phyloP scores from a whole-genome alignment of 2,329 filamentous ascomycete genomes.

The Penicillium decumbens region DNA sequence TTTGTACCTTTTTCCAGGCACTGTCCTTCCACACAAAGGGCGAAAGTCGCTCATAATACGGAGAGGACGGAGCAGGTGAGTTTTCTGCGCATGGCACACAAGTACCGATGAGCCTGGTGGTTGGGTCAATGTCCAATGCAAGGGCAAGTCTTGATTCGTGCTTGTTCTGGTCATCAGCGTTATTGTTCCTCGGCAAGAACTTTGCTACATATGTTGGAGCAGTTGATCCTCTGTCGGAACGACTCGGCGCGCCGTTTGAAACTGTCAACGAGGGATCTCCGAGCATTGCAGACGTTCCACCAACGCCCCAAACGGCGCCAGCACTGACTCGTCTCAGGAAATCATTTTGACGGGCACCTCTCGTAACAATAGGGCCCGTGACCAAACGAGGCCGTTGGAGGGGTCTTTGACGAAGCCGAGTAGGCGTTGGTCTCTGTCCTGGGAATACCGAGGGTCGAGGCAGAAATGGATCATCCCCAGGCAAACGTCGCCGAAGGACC shows the following conservation, averaged over 20 bases:
- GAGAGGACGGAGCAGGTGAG: slow-evolving; percentile 24
- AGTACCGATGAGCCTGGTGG: slow-evolving; percentile 61
- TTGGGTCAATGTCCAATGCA: slow-evolving; percentile 73
- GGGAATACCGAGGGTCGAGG: slow-evolving; percentile 23
- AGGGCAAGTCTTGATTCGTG: slow-evolving; percentile 72
- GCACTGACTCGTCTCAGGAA: slow-evolving; percentile 54
- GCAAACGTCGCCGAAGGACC: slow-evolving; percentile 42
- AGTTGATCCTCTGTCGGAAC: slow-evolving; percentile 66
- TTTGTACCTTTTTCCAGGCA: slow-evolving; percentile 35
- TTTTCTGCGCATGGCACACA: slow-evolving; percentile 21
- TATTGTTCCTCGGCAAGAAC: slow-evolving; percentile 50
- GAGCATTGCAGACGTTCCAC: slow-evolving; percentile 59
- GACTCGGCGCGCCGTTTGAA: slow-evolving; percentile 59
- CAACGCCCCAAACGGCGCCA: slow-evolving; percentile 72
- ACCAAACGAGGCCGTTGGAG: slow-evolving; percentile 36
- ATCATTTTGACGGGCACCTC: slow-evolving; percentile 12
- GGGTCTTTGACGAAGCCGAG: slow-evolving; percentile 18
- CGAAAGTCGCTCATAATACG: slow-evolving; percentile 28
- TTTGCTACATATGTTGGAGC: slow-evolving; percentile 60
- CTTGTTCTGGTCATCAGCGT: slow-evolving; percentile 60
- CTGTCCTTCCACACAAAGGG: slow-evolving; percentile 40
- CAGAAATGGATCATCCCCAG: slow-evolving; percentile 52
- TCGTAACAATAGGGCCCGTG: slow-evolving; percentile 21
- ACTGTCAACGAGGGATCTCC: slow-evolving; percentile 44
- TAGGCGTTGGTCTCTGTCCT: slow-evolving; percentile 11